Base-by-base conservation (phyloP, 345 rosid species). In the Euphorbia lathyris region DNA sequence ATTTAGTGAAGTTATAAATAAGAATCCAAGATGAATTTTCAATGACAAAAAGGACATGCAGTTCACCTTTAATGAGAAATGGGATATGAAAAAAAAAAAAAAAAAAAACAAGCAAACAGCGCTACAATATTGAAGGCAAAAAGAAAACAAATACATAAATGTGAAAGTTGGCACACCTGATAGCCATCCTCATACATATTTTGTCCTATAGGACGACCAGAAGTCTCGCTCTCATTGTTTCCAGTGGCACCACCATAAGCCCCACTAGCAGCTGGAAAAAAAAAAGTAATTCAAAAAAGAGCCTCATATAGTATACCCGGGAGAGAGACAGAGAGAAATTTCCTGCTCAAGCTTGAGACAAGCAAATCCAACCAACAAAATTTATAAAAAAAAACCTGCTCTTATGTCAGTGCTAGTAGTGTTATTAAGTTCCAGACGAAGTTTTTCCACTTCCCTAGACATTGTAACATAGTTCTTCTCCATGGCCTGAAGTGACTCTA, bases 391-490 rank as follows among this genome's bases (percentile, higher is more conserved):
- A 40, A 66, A 80, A 87, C 97, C 94, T 10, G 85, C 63, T 83
- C 89, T 81, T 73, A 84, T 81, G 36, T 84, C 97, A 30, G 75
- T 68, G 83, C 81, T 84, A 63, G 86, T 73, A 66, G 82, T 73
- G 74, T 86, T 90, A 52, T 74, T 79, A 72, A 95, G 71, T 76
- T 90, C 93, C n/a, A 87, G 88, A 67, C 87, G 91, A 73, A 90
- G 98, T 72, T 95, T 92, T 75, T 95, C 96, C 67, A 92, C 93
- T 81, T 95, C 99, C 86, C 79, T 83, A 34, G 96, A 84, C 99
- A 95, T 90, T 27, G 86, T 84, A 70, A 81, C 80, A 66, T 90
- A 92, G 82, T 90, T 90, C 76, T 89, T 85, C 80, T 92, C 92
- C 99, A 95, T 92, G 30, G 83, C 90, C 75, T 92, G 97, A 76